Conservation (phyloP, 2,329 filamentous ascomycete genomes). For the Monilinia aucupariae region DNA sequence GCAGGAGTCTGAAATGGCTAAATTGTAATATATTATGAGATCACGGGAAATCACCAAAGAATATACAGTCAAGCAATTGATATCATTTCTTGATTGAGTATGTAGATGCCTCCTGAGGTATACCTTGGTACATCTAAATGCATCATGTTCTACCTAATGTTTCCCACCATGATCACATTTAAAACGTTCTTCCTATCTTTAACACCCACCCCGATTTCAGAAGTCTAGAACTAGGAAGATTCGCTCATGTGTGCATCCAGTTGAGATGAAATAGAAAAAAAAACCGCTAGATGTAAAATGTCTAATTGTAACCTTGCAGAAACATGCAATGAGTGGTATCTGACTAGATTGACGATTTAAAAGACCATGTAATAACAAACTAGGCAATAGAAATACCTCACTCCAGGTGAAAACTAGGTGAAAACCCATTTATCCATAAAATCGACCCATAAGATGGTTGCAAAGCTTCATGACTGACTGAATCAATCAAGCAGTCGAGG, state of each 20-base stretch:
- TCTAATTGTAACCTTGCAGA: constrained; percentile 11
- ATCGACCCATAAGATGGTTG: background rate
- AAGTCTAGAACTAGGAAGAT: constrained; percentile 13
- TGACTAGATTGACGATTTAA: constrained; percentile 7
- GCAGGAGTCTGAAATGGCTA: constrained; percentile 14
- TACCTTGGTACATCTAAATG: background rate
- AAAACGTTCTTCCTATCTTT: constrained; percentile 8
- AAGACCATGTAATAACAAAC: background rate
- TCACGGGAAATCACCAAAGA: constrained; percentile 1
- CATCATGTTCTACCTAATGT: constrained; percentile 15
- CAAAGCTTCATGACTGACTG: background rate
- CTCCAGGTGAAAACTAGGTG: background rate
- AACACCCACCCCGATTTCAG: constrained; percentile 12
- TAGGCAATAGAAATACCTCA: background rate
- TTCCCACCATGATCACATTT: constrained; percentile 13
- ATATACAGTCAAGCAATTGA: background rate
- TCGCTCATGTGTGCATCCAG: constrained; percentile 13
- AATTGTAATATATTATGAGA: constrained; percentile 14
- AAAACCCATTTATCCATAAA: background rate
- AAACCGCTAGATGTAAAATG: constrained; percentile 7
- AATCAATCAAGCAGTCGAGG: constrained; percentile 12
- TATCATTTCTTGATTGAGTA: constrained; percentile 13
- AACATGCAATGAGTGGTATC: constrained; percentile 12
- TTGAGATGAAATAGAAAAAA: constrained; percentile 2
- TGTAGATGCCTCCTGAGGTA: background rate